Evolutionary conservation across 1,139 yeast species (phyloP), one percentile per base, ranked within the genome.

Genomic region (Nakaseomyces nivariensis): DNA sequence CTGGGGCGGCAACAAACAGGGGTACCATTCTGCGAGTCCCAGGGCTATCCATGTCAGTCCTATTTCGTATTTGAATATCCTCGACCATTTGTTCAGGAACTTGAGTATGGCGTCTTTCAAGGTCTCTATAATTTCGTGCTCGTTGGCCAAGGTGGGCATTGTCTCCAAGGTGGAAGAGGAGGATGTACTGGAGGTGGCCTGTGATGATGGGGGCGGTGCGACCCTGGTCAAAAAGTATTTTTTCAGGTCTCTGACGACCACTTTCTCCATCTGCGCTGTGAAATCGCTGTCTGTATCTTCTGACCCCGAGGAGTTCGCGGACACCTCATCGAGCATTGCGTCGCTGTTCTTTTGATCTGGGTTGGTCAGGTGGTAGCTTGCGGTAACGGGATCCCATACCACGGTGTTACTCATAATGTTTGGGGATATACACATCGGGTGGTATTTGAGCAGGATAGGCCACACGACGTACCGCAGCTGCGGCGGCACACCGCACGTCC

Each of bases 1-100:
- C 10, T 33, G 25, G 37, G 45, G 8, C n/a, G 46, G 42, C 17
- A 32, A 25, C 1, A 49, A 40, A n/a, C 52, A 50, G 11, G 95
- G 94, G 37, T 84, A 76, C 95, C 96, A 88, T 65, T 88, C 96
- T 1, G 96, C 94, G 48, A 90, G 70, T 8, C 89, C 89, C 44
- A 87, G 70, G 0, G 96, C 97, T 25, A 86, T 78, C 95, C 96
- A 89, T 1, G 92, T 75, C 61, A 88, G 73, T 0, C 94, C 89
- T 47, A 83, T 76, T 65, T 87, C 95, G 64, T 89, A 90, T 54
- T 82, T 82, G 51, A 86, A 77, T 53, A 82, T 74, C 42, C 75
- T 73, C 8, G 95, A 89, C 95, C 96, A 89, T 68, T 86, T 86
- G 25, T 69, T 68, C 46, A 85, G 68, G 62, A 89, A 90, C 52